phyloP scores from a whole-genome alignment of 495 filamentous ascomycete species.

The Hypoxylon rickii region DNA sequence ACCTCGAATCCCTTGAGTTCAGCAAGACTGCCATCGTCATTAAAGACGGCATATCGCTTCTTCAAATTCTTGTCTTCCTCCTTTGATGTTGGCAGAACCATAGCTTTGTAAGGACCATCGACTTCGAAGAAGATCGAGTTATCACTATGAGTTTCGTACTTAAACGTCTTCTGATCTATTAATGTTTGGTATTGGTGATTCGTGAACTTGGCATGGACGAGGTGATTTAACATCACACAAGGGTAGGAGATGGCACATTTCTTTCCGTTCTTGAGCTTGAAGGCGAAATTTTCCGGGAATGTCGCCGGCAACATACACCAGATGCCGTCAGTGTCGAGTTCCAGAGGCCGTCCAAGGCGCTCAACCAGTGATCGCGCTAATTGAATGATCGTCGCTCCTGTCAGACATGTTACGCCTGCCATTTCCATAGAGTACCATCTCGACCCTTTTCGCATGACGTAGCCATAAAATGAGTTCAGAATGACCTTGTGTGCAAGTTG shows the following conservation, averaged over 20 bases:
- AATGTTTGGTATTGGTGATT: constrained; percentile 97
- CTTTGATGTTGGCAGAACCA: constrained; percentile 96
- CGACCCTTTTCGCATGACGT: constrained; percentile 98
- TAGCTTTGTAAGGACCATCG: constrained; percentile 94
- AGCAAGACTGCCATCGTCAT: constrained; percentile 94
- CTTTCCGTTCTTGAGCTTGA: constrained; percentile 92
- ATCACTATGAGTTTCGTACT: constrained; percentile 93
- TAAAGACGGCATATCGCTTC: constrained; percentile 98
- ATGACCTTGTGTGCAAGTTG: constrained; percentile 99
- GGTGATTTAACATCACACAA: constrained; percentile 98
- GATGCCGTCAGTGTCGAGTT: constrained; percentile 99
- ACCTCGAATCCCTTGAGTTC: constrained; percentile 98
- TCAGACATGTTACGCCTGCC: constrained; percentile 97
- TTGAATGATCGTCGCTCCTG: constrained; percentile 96
- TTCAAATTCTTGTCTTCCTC: constrained; percentile 99
- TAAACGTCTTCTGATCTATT: constrained; percentile 75
- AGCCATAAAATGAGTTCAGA: constrained; percentile 98
- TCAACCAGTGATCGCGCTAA: constrained; percentile 95
- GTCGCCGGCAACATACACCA: constrained; percentile 99
- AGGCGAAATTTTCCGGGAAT: constrained; percentile 96
- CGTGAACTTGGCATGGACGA: constrained; percentile 93
- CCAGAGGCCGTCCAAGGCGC: constrained; percentile 87
- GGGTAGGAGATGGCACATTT: constrained; percentile 95
- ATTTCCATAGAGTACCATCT: constrained; percentile 99
- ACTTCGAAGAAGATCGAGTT: constrained; percentile 99